A percentile compares a stretch with the other conserved stretches of the same genome.
Evolutionary conservation across 2,329 filamentous ascomycete species (phyloP).

Genomic region (Cladosporium colombiae): DNA sequence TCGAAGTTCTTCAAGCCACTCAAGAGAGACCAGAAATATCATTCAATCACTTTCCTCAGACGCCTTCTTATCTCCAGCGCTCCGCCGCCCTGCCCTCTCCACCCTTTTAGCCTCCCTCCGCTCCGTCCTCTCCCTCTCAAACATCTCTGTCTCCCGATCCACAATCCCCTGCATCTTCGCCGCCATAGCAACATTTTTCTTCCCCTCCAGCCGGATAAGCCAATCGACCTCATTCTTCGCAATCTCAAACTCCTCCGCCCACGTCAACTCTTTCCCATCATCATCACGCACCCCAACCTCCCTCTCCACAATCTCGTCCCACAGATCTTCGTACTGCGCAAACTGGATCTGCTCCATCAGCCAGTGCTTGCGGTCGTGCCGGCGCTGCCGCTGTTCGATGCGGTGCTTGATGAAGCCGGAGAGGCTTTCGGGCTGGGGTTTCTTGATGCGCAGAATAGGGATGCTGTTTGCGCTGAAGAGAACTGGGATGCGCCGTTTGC

Average conservation of each 20-base stretch:
- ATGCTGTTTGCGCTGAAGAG: slow-evolving; percentile 56
- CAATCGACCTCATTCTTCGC: slow-evolving; percentile 42
- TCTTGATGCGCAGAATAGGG: slow-evolving; percentile 66
- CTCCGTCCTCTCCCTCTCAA: slow-evolving; percentile 40
- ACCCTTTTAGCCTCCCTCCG: slow-evolving; percentile 17
- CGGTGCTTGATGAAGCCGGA: slow-evolving; percentile 60
- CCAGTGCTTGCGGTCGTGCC: slow-evolving; percentile 42
- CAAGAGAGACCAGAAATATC: neutral
- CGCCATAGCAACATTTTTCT: slow-evolving; percentile 35
- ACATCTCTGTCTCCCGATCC: slow-evolving; percentile 49
- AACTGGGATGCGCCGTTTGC: slow-evolving; percentile 59
- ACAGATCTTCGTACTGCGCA: slow-evolving; percentile 49
- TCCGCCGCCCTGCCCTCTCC: neutral
- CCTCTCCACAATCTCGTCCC: slow-evolving; percentile 46
- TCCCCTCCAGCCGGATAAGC: slow-evolving; percentile 26
- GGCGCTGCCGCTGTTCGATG: slow-evolving; percentile 46
- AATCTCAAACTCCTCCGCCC: slow-evolving; percentile 39
- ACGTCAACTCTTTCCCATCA: slow-evolving; percentile 28
- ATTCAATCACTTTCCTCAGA: neutral
- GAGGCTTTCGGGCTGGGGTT: slow-evolving; percentile 64
- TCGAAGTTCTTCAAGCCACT: neutral
- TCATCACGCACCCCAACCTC: slow-evolving; percentile 21
- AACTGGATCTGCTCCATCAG: slow-evolving; percentile 46
- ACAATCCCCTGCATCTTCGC: slow-evolving; percentile 50
- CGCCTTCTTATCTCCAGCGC: neutral